Percentiles rank a stretch among this genome's conserved stretches.
These are phyloP conservation scores for Xylariaceae sp. DNA, from an alignment of 2,329 filamentous ascomycete species.

Conservation along the genomic window DNA sequence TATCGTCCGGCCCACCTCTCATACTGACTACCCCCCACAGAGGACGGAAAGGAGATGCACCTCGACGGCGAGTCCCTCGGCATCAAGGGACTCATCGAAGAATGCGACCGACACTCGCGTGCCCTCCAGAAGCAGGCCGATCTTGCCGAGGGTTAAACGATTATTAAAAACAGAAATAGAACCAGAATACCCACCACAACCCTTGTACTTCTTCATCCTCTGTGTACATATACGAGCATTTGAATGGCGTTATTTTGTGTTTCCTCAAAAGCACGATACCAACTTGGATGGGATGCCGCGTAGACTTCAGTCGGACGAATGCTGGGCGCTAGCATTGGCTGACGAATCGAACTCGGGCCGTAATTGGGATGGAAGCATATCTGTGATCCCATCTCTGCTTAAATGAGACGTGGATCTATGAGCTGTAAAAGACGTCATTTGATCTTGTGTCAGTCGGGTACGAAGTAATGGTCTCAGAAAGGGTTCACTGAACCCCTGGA, in stretches of 20 bases:
- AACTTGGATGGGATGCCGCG: slow-evolving; percentile 4
- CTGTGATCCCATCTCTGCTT: neutral
- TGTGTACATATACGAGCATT: slow-evolving; percentile 19
- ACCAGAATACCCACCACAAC: neutral
- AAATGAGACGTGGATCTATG: neutral
- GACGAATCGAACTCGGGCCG: neutral
- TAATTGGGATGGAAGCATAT: neutral
- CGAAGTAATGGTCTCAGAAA: neutral
- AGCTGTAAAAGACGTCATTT: neutral
- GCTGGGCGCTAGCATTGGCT: neutral
- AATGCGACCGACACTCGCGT: slow-evolving; percentile 86
- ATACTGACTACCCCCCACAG: slow-evolving; percentile 40
- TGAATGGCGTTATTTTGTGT: slow-evolving; percentile 22
- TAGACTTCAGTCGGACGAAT: slow-evolving; percentile 2
- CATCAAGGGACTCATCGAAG: slow-evolving; percentile 80
- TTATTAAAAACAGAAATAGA: neutral
- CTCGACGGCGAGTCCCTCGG: slow-evolving; percentile 75
- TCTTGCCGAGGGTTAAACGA: slow-evolving; percentile 44
- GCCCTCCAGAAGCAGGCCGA: slow-evolving; percentile 77
- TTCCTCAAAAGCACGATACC: slow-evolving; percentile 10
- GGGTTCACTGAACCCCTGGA: neutral
- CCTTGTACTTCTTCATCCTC: slow-evolving; percentile 6
- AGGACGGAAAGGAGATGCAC: slow-evolving; percentile 87
- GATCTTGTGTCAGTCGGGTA: neutral
- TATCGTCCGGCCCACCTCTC: no score